Percentiles rank a stretch among this genome's conserved stretches.
Conservation (phyloP, 257 asterid genomes). For the Nicotiana tomentosiformis region DNA sequence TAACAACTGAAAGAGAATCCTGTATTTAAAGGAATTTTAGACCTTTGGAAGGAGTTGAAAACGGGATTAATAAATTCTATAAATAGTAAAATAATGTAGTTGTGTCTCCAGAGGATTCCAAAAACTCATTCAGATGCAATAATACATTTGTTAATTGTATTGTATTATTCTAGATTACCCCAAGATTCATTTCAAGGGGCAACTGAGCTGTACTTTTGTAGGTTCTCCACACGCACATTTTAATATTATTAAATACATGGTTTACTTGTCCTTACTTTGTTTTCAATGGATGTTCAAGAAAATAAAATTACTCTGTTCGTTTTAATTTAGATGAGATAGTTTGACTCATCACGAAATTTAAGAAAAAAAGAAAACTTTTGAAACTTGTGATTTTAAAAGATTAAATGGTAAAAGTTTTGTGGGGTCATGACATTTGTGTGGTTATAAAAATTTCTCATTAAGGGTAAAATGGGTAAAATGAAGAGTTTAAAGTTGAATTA, state of each 20-base stretch:
- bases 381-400: too few species aligned
- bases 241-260: not conserved
- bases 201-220: constrained; percentile 30
- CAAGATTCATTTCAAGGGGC: constrained; percentile 84
- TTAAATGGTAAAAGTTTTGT: too few species aligned
- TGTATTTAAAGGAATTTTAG: not conserved
- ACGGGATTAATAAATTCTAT: not conserved
- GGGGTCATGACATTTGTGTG: too few species aligned
- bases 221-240: constrained; percentile 5
- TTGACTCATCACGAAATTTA: too few species aligned
- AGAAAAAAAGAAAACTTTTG: too few species aligned
- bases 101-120: constrained; percentile 35
- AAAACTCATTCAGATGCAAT: constrained; percentile 34
- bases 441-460: too few species aligned
- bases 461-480: too few species aligned
- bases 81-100: constrained; percentile 15
- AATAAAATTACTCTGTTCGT: not conserved
- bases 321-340: too few species aligned
- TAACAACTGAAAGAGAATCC: not conserved
- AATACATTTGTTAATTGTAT: constrained; percentile 23
- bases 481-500: too few species aligned
- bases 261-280: not conserved
- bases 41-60: not conserved
- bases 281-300: not conserved
- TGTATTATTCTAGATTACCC: constrained; percentile 35